Base-by-base conservation (phyloP, 169 alveolate species). In the Plasmodium vinckei region DNA sequence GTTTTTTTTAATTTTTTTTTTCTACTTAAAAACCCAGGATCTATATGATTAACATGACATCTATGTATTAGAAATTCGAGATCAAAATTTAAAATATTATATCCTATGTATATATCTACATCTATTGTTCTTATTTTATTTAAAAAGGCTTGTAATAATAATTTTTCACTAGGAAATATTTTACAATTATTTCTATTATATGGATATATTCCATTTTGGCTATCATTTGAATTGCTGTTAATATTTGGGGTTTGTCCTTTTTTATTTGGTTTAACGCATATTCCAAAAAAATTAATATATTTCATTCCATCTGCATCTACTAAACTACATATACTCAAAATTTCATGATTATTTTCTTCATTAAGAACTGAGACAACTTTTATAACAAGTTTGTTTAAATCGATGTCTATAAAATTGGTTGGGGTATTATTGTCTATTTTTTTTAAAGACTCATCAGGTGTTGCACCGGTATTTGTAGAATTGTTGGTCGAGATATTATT, bases 31-130 rank as follows among this genome's bases (percentile, higher is more conserved):
- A 84, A 54, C 7, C 70, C 84, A 2, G 68, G 44, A 69, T 84
- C 70, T 17, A 84, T 19, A 21, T 84, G 59, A 68, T 84, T 65
- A 0, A 84, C 73, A 49, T 84, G 68, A 49, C 91, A 84, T 84
- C 91, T 39, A 59, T 84, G 91, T 10, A 84, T 84, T 46, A 84
- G 2, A 64, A 84, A 84, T 15, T 84, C 91, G 5, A 84, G 9
- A 39, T 84, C 91, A 39, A 84, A 84, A 23, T 69, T 84, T 17
- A 84, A 44, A 68, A 84, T 84, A 23, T 84, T 84, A 33, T 84
- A 84, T 0, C 91, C 91, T 0, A 84, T 69, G 10, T 68, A 84
- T 25, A 70, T 70, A 49, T 84, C 91, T n/a, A 71, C 46, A 59
- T 84, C 91, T 23, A 67, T n/a, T 13, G 84, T 44, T 69, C 27